Conservation (phyloP, 2,329 filamentous ascomycete genomes). For the Mariannaea elegans region DNA sequence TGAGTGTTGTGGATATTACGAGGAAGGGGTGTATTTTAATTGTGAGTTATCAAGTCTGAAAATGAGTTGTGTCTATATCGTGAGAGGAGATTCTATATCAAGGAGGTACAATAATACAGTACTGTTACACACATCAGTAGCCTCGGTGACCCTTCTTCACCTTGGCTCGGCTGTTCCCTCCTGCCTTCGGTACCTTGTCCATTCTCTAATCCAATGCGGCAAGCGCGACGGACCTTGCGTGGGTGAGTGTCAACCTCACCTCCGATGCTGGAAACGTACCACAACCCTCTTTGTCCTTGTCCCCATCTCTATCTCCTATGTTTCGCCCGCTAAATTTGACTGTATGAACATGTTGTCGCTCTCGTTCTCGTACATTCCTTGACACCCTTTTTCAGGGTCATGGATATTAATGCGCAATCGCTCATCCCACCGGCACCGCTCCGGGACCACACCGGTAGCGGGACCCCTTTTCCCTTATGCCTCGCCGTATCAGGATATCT, state of each 20-base stretch:
- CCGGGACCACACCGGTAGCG: background rate
- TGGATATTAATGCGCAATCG: slow-evolving; percentile 11
- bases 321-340: background rate
- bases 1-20: background rate
- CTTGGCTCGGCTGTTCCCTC: slow-evolving; percentile 13
- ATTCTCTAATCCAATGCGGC: background rate
- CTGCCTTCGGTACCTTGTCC: background rate
- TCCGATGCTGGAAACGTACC: slow-evolving; percentile 3
- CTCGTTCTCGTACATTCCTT: slow-evolving; percentile 6
- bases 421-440: slow-evolving; percentile 1
- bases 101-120: slow-evolving; percentile 1
- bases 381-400: slow-evolving; percentile 3
- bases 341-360: background rate
- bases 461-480: background rate
- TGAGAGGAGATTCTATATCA: slow-evolving; percentile 38
- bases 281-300: slow-evolving; percentile 1
- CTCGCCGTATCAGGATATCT: slow-evolving; percentile 4
- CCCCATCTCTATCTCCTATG: slow-evolving; percentile 6
- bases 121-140: slow-evolving; percentile 17
- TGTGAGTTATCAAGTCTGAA: background rate
- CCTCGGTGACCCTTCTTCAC: slow-evolving; percentile 9
- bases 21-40: background rate
- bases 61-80: slow-evolving; percentile 22
- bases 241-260: background rate
- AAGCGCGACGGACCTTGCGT: background rate